These are phyloP conservation scores for Coniochaeta prunicola DNA, from an alignment of 2,329 filamentous ascomycete genomes.

Conservation along the genomic window DNA sequence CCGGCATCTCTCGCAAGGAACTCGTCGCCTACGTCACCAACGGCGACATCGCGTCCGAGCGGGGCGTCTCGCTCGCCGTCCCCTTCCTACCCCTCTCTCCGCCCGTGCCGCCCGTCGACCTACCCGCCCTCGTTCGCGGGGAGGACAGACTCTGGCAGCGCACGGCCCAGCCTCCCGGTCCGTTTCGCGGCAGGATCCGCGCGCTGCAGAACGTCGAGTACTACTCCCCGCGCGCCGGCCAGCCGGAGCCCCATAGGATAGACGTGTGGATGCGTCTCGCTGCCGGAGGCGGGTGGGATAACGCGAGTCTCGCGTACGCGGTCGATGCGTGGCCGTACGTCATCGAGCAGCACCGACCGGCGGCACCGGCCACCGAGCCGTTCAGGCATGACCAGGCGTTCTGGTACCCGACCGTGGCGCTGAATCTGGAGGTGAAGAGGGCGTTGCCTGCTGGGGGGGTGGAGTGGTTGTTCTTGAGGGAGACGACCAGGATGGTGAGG, in stretches of 20 bases:
- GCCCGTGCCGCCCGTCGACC: constrained; percentile 15
- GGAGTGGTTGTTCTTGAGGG: constrained; percentile 64
- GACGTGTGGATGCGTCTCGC: constrained; percentile 63
- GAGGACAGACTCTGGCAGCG: constrained; percentile 22
- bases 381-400: constrained; percentile 31
- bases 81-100: constrained; percentile 13
- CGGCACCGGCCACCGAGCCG: constrained; percentile 19
- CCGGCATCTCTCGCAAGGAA: constrained; percentile 19
- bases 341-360: constrained; percentile 42
- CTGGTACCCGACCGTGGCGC: constrained; percentile 70
- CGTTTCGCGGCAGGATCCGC: constrained; percentile 13
- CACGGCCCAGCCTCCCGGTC: background rate
- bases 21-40: constrained; percentile 33
- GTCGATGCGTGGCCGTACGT: constrained; percentile 64
- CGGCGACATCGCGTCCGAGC: constrained; percentile 21
- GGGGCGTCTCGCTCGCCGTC: constrained; percentile 21
- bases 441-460: constrained; percentile 58
- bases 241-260: constrained; percentile 20
- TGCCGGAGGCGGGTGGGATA: constrained; percentile 55
- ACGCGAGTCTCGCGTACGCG: constrained; percentile 57
- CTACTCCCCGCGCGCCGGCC: constrained; percentile 17
- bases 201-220: constrained; percentile 22
- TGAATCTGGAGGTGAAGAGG: constrained; percentile 75
- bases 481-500: constrained; percentile 57
- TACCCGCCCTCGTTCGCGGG: constrained; percentile 14